phyloP scores from a whole-genome alignment of 257 asterid species.

The Solanum boliviense region DNA sequence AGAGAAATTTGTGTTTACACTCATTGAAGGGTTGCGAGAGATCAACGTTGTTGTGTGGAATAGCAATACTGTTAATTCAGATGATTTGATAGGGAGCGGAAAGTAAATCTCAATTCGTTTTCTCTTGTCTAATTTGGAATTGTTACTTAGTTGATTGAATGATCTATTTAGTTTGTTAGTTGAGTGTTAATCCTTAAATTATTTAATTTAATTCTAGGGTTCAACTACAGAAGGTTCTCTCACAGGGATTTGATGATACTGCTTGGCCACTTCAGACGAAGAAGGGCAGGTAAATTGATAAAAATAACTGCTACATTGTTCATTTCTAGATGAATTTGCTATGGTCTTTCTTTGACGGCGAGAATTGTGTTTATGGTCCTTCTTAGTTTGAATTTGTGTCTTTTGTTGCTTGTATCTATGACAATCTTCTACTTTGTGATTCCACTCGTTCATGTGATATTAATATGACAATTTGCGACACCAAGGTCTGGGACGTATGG shows the following conservation, averaged over 20 bases:
- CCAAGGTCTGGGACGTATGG: not conserved
- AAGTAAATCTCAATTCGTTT: constrained; percentile 30
- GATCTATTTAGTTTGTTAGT: not conserved
- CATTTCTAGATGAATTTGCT: not conserved
- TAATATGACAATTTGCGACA: not conserved
- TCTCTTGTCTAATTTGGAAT: not conserved
- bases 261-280: constrained; percentile 80
- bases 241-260: constrained; percentile 71
- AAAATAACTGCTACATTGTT: not conserved
- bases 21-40: constrained; percentile 85
- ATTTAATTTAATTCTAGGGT: constrained; percentile 30
- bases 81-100: constrained; percentile 88
- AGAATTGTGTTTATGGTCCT: not conserved
- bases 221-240: constrained; percentile 69
- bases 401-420: not conserved
- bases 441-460: not conserved
- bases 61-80: constrained; percentile 70
- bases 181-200: not conserved
- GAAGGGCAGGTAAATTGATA: constrained; percentile 56
- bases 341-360: not conserved
- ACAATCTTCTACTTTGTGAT: not conserved
- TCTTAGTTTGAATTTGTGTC: not conserved
- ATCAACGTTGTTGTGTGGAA: constrained; percentile 65
- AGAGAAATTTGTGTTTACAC: constrained; percentile 69
- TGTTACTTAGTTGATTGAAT: not conserved